Evolutionary conservation across 768 basidiomycete species (phyloP).

Genomic region (Cubamyces sp.): DNA sequence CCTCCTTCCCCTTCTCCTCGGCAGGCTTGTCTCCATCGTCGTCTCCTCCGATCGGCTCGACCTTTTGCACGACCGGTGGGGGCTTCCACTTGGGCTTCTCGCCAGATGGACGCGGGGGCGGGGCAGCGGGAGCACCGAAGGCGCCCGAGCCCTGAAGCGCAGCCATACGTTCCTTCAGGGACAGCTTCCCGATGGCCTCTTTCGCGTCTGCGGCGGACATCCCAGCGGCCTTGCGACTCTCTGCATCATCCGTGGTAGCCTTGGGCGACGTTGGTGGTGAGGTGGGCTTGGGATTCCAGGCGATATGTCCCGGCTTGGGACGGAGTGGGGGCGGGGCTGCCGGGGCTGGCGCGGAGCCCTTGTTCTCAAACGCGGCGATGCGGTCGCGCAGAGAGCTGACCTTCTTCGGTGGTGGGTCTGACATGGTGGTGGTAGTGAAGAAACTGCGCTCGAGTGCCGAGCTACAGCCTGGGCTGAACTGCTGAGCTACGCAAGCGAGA

Average conservation of each 20-base stretch:
- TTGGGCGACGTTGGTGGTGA: conserved; percentile 46
- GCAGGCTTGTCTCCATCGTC: conserved; percentile 38
- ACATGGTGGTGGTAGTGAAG: conserved; percentile 15
- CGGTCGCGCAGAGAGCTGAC: conserved; percentile 80
- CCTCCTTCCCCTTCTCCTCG: conserved; percentile 27
- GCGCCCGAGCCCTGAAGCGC: conserved; percentile 84
- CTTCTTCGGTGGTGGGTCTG: conserved; percentile 35
- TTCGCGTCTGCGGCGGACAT: conserved; percentile 90
- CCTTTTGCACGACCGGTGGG: conserved; percentile 50
- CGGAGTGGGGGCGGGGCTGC: conserved; percentile 49
- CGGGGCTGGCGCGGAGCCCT: conserved; percentile 43
- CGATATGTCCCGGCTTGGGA: conserved; percentile 64
- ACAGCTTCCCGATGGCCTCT: conserved; percentile 80
- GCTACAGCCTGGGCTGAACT: neutral
- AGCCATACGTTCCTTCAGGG: conserved; percentile 94
- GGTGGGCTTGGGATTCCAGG: conserved; percentile 72
- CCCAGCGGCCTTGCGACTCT: conserved; percentile 39
- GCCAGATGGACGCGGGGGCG: conserved; percentile 61
- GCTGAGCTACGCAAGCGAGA: neutral
- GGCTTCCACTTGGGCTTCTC: conserved; percentile 90
- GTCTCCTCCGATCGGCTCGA: conserved; percentile 46
- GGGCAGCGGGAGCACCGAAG: conserved; percentile 59
- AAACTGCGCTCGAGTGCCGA: conserved; percentile 14
- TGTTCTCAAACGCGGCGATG: conserved; percentile 85
- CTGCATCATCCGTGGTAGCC: conserved; percentile 29